Base-by-base conservation (phyloP, 148 eudicot genomes). In the Bassia scoparia region DNA sequence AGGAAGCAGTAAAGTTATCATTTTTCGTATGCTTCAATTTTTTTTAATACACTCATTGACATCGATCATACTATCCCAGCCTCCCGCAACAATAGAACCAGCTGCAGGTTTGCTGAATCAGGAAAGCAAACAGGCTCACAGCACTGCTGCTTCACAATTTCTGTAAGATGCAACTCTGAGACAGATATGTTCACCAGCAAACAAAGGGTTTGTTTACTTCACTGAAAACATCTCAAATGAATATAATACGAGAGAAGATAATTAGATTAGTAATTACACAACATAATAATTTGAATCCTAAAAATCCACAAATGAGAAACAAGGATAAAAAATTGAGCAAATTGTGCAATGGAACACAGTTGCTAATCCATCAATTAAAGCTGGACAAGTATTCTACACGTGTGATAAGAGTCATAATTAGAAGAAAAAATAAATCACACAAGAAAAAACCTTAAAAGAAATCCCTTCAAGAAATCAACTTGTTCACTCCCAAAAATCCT, bases 1-100 rank as follows among this genome's bases (percentile, higher is more conserved):
- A 86, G 83, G 80, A 81, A 90, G 87, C 72, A 50, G 43, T 78
- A 67, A 85, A 24, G 27, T 48, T 55, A 21, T 74, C 74, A 67
- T 23, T 21, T 13, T 8, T 60, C 24, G 41, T 38, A 35, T 30
- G 18, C 30, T 49, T 27, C 49, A n/a, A 31, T 24, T 43, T n/a
- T 60, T 17, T 50, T 44, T 34, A 68, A 46, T 49, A 49, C 76
- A 48, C 59, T 30, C 61, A 34, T 31, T 68, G 56, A 56, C 63
- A 14, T 27, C 29, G 64, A 24, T 37, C 33, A 68, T 34, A 68
- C 58, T 35, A 24, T 13, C 61, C 24, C 65, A 54, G 26, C 26
- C 21, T 48, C 29, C 60, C 60, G 37, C 61, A 33, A 60, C 66
- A 50, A 52, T 73, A 73, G 76, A 65, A 68, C 3, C 30, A 37